phyloP scores from a whole-genome alignment of 2,329 filamentous ascomycete species.

The Trichoderma koningii region DNA sequence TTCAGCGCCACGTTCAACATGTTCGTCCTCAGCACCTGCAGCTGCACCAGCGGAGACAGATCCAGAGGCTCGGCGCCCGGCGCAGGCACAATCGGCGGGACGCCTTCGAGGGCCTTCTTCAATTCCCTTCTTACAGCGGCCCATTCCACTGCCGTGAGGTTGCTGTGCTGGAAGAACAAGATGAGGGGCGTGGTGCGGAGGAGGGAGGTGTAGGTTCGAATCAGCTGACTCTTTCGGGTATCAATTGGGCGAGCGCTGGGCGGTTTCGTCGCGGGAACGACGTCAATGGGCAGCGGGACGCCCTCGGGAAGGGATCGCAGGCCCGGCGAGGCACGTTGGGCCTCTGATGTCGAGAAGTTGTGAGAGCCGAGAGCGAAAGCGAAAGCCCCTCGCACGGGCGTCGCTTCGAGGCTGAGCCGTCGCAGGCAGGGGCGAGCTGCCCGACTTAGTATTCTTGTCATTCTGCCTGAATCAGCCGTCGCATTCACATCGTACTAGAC shows the following conservation, averaged over 20 bases:
- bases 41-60: slow-evolving; percentile 64
- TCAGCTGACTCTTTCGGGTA: slow-evolving; percentile 85
- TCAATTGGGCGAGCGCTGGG: slow-evolving; percentile 85
- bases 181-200: slow-evolving; percentile 83
- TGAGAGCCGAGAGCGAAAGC: slow-evolving; percentile 32
- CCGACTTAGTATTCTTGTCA: slow-evolving; percentile 30
- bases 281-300: slow-evolving; percentile 47
- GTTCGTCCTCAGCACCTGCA: slow-evolving; percentile 84
- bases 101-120: slow-evolving; percentile 46
- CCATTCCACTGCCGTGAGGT: slow-evolving; percentile 68
- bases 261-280: slow-evolving; percentile 71
- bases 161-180: slow-evolving; percentile 76
- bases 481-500: too few species aligned
- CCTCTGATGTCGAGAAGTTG: slow-evolving; percentile 36
- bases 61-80: slow-evolving; percentile 42
- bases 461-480: slow-evolving; percentile 23
- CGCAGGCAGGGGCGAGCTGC: slow-evolving; percentile 32
- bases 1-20: slow-evolving; percentile 85
- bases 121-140: slow-evolving; percentile 49
- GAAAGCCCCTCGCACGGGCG: slow-evolving; percentile 28
- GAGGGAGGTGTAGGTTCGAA: slow-evolving; percentile 82
- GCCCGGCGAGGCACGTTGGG: slow-evolving; percentile 32
- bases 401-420: slow-evolving; percentile 24
- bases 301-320: slow-evolving; percentile 22
- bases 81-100: slow-evolving; percentile 40